Evolutionary conservation across 768 basidiomycete species (phyloP), one percentile per base, ranked within the genome.

Genomic region (Lactarius sanguifluus): DNA sequence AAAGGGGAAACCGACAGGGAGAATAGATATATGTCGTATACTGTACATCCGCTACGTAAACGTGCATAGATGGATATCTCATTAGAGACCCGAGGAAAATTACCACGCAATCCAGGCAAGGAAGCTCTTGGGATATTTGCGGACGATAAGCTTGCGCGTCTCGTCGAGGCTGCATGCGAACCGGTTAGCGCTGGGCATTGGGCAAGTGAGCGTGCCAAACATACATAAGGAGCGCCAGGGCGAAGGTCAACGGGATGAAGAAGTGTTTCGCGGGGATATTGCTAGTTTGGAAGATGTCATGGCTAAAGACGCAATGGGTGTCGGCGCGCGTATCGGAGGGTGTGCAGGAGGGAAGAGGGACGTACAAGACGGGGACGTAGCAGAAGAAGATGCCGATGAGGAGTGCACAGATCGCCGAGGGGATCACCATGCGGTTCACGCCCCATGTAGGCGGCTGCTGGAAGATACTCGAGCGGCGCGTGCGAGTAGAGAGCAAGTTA

Each of bases 401-500:
- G 5, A 86, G 73, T 0, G 82, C 79, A 23, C 73, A 64, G 5
- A 78, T 52, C 72, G 83, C 83, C 0, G 85, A 81, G 0, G 81
- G 81, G 55, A 84, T 75, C 58, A 82, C 25, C 2, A 55, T 36
- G 43, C 36, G 72, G 72, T 79, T 81, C 34, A 76, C 67, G 65
- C 85, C 84, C n/a, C 76, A 69, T 13, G 76, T 63, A 1, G 86
- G 86, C 45, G 82, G 82, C 45, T 84, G 82, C 68, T 85, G 82
- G 75, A 88, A 78, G 43, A 86, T 79, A 28, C 82, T 82, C 23
- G 85, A 78, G 18, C 79, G 79, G 28, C 86, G 81, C 10, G 83
- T 83, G 25, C 86, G 82, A 0, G 84, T 83, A 0, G 85, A 77
- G 23, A 87, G 77, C 9, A 88, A 77, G 69, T 85, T 86, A 43